Evolutionary conservation across 2,329 filamentous ascomycete genomes (phyloP), one percentile per base, ranked within the genome.

Genomic region (Camillea tinctor): DNA sequence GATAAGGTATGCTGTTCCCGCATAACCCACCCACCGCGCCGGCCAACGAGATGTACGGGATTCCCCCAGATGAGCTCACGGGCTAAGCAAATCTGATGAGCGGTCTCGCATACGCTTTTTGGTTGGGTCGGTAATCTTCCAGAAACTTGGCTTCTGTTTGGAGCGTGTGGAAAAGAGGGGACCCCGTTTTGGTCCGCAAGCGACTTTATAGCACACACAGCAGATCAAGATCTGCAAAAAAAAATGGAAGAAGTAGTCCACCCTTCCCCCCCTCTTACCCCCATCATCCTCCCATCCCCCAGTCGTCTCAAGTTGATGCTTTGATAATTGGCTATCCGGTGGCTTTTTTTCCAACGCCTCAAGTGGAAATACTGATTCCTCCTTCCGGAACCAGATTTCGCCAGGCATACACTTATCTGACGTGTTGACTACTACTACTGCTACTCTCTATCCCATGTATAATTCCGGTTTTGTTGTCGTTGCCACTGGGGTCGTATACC

Each of bases 291-390:
- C n/a, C n/a, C n/a, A n/a, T n/a, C n/a, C n/a, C n/a, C n/a, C n/a
- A n/a, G 65, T 60, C 61, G 67, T 69, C 67, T 69, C 66, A 68
- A 63, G 65, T 69, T 69, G 59, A 69, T 64, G 53, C 58, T 44
- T n/a, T 57, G 49, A 58, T 57, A 55, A 59, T 24, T 52, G 57
- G 61, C 48, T 52, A 49, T 56, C 64, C 60, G 62, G 17, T 52
- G 51, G 23, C 24, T 24, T 24, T 53, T 17, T 59, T 62, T 50
- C 23, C 52, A 59, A 57, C n/a, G 50, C 57, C 51, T 52, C 53
- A 64, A 59, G 51, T 57, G 64, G 59, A 65, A 66, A 64, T 61
- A 40, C 36, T 44, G 36, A n/a, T 44, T 44, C 11, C 17, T 44
- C 36, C 36, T 44, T 44, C 36, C 36, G 36, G 36, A 44, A 44